Conservation (phyloP, 1,284 basidiomycete species). For the Pisolithus thermaeus region DNA sequence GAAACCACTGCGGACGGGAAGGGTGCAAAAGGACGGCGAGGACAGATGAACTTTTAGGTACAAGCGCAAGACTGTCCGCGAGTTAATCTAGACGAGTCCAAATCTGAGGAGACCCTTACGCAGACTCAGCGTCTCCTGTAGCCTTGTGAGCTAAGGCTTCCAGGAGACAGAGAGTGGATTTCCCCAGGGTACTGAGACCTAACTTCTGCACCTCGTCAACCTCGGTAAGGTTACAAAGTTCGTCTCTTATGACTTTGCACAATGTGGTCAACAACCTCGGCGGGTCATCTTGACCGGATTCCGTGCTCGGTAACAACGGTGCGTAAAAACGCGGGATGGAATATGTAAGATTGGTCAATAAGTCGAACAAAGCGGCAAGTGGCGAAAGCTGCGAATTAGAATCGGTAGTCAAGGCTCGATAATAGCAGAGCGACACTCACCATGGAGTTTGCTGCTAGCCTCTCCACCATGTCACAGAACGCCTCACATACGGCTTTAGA, state of each 20-base stretch:
- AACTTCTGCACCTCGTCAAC: slow-evolving; percentile 17
- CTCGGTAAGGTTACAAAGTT: slow-evolving; percentile 30
- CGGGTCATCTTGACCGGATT: slow-evolving; percentile 19
- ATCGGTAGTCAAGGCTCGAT: not conserved
- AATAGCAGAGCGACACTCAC: slow-evolving; percentile 31
- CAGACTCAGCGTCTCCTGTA: slow-evolving; percentile 36
- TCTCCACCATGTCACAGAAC: slow-evolving; percentile 33
- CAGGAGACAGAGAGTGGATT: slow-evolving; percentile 42
- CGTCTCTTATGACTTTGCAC: slow-evolving; percentile 37
- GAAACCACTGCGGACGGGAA: slow-evolving; percentile 45
- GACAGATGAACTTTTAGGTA: slow-evolving; percentile 36
- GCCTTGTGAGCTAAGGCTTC: slow-evolving; percentile 48
- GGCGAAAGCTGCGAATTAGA: slow-evolving; percentile 34
- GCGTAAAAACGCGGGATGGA: slow-evolving; percentile 45
- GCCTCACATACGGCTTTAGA: slow-evolving; percentile 31
- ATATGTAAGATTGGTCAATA: slow-evolving; percentile 43
- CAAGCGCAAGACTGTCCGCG: slow-evolving; percentile 33
- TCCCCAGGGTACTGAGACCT: slow-evolving; percentile 30
- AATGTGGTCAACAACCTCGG: slow-evolving; percentile 37
- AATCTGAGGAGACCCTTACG: slow-evolving; percentile 30
- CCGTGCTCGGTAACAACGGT: slow-evolving; percentile 31
- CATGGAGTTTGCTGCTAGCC: slow-evolving; percentile 31
- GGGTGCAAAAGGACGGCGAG: slow-evolving; percentile 45
- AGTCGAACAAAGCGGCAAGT: slow-evolving; percentile 46
- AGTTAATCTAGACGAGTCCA: slow-evolving; percentile 2